Evolutionary conservation across 306 rosid species (phyloP), one percentile per base, ranked within the genome.

Genomic region (Cicer pinnatifidum): DNA sequence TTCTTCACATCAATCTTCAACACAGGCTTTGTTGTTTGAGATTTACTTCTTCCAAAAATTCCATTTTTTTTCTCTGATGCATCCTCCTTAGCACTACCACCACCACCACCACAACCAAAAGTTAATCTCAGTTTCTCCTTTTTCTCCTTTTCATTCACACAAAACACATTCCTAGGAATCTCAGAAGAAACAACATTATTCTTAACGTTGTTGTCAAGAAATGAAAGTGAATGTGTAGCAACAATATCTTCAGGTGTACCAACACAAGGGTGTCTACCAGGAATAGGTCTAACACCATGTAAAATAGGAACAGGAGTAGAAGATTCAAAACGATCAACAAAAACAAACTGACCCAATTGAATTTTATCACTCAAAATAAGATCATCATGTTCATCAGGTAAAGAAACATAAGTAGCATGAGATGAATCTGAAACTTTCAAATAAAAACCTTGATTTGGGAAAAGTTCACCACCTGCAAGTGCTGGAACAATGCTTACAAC

Each of bases 401-500:
- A 83, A 54, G 99, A 95, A 2, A 95, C 97, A 53, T 90, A 95
- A 3, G 99, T 90, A 19, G 99, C 99, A 63, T 95, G 99, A 63
- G 97, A 87, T 8, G 99, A 95, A 83, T 95, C 99, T 19, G 99
- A 95, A 69, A 95, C 97, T 78, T 91, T 90, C 17, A 95, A 90
- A 78, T 91, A 95, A 79, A 95, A 95, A 15, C 99, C 99, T 80
- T 95, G 97, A 78, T 90, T 91, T 11, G 89, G 82, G 73, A 92
- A 95, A 15, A 95, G 86, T 52, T 95, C 99, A 59, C 97, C 86
- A 13, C 97, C 99, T 20, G 97, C 97, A 4, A 95, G 88, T 7
- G 97, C 97, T 3, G 99, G 99, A 63, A 95, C 97, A 65, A 95
- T 95, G 84, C 97, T 90, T 76, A 95, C 96, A 43, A 95, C 97